Percentiles rank a stretch among this genome's conserved stretches.
Evolutionary conservation across 495 filamentous ascomycete species (phyloP).

Genomic region (Lasiosphaeris hirsuta): DNA sequence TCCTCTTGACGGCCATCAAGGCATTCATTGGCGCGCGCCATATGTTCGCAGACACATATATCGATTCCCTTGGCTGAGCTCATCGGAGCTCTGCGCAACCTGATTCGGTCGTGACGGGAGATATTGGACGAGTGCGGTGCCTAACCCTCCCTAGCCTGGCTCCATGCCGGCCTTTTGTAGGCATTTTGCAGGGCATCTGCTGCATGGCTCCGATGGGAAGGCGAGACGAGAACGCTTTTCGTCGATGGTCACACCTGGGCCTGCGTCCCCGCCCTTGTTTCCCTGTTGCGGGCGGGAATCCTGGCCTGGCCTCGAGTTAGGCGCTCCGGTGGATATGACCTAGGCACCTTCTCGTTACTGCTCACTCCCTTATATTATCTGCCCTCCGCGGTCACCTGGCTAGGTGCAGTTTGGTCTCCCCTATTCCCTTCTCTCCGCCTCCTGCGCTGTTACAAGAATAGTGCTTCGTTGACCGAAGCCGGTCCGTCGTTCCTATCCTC

Average conservation of each 20-base stretch:
- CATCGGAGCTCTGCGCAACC: slow-evolving; percentile 6
- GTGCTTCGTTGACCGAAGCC: slow-evolving; percentile 52
- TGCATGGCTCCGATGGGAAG: too few relatives aligned
- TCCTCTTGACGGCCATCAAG: slow-evolving; percentile 10
- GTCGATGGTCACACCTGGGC: slow-evolving; percentile 5
- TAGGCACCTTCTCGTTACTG: slow-evolving; percentile 7
- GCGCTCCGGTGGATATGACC: slow-evolving; percentile 27
- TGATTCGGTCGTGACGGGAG: slow-evolving; percentile 25
- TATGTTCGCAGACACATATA: slow-evolving; percentile 23
- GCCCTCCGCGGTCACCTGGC: slow-evolving; percentile 22
- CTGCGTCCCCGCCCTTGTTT: slow-evolving; percentile 7
- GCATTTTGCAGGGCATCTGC: slow-evolving; percentile 5
- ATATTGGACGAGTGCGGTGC: slow-evolving; percentile 19
- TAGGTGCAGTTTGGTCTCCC: slow-evolving; percentile 20
- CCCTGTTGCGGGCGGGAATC: slow-evolving; percentile 8
- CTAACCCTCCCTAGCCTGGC: slow-evolving; percentile 9
- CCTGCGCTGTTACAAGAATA: slow-evolving; percentile 31
- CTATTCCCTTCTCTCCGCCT: slow-evolving; percentile 32
- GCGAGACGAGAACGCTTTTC: not conserved
- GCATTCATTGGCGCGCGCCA: slow-evolving; percentile 34
- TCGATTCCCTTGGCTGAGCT: slow-evolving; percentile 19
- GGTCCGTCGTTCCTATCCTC: slow-evolving; percentile 38
- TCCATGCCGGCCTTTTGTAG: not conserved
- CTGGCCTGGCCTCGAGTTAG: slow-evolving; percentile 16
- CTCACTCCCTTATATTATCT: slow-evolving; percentile 31